Conservation (phyloP, 225 moss, liverwort and hornwort species). For the Polytrichum commune region DNA sequence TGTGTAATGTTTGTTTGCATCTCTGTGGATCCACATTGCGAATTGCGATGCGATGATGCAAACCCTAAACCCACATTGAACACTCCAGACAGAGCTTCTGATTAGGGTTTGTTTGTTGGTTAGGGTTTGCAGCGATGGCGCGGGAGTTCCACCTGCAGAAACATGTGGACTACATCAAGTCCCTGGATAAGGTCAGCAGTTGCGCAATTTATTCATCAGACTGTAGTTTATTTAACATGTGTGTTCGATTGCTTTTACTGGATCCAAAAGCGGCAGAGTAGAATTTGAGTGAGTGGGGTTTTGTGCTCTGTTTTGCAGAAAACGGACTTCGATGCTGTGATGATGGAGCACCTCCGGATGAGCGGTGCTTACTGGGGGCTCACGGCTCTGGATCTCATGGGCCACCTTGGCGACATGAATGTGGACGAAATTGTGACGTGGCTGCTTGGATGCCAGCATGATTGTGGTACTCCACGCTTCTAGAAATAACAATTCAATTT, state of each 20-base stretch:
- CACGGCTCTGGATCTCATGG: constrained; percentile 83
- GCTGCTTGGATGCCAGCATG: constrained; percentile 67
- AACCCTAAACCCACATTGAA: too few species aligned
- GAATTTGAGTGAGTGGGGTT: background rate
- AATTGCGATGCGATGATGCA: too few species aligned
- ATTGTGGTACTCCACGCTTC: constrained; percentile 43
- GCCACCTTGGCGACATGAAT: constrained; percentile 60
- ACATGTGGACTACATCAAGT: constrained; percentile 84
- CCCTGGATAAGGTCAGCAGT: constrained; percentile 61
- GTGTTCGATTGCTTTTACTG: too few species aligned
- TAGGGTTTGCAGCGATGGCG: constrained; percentile 9
- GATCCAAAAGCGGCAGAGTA: background rate
- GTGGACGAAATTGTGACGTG: constrained; percentile 69
- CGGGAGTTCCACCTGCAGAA: constrained; percentile 54
- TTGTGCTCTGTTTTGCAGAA: constrained; percentile 34
- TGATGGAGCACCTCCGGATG: constrained; percentile 95
- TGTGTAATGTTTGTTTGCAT: too few species aligned
- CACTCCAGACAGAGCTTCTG: too few species aligned
- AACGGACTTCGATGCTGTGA: constrained; percentile 69
- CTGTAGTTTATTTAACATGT: too few species aligned
- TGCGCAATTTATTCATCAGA: too few species aligned
- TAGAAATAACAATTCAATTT: too few species aligned
- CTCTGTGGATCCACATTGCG: too few species aligned
- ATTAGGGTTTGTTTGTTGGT: too few species aligned
- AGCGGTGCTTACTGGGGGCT: constrained; percentile 94